Evolutionary conservation across 2,329 filamentous ascomycete species (phyloP).

Genomic region (Huntiella bhutanensis): DNA sequence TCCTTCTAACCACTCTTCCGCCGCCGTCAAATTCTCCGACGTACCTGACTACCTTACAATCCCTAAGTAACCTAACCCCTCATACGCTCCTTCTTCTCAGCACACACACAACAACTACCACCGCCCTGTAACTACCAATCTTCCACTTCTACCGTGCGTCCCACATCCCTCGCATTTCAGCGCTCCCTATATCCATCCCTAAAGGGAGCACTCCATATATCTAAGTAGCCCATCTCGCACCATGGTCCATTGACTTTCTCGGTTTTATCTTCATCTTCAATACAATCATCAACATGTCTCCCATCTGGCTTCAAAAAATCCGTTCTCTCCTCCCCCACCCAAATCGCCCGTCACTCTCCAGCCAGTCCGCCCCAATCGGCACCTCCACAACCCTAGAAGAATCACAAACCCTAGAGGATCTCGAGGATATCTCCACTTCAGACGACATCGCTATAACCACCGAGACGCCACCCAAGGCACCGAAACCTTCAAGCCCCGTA

Average conservation of each 20-base stretch:
- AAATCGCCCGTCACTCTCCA: neutral
- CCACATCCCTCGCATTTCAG: neutral
- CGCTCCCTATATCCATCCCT: neutral
- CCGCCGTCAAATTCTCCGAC: no score
- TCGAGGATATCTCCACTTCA: neutral
- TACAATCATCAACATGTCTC: neutral
- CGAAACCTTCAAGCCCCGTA: no score
- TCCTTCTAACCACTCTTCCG: no score
- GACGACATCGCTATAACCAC: neutral
- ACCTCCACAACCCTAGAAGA: neutral
- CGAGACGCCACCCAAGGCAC: neutral
- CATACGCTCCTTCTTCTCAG: constrained; percentile 64
- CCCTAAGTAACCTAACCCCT: constrained; percentile 27
- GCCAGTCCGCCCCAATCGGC: neutral
- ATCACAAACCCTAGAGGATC: no score
- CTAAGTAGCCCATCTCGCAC: no score
- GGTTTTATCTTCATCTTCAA: neutral
- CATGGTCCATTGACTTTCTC: no score
- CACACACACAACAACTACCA: constrained; percentile 79
- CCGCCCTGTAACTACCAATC: constrained; percentile 26
- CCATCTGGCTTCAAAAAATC: neutral
- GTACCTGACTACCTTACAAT: no score
- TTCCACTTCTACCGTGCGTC: neutral
- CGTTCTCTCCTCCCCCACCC: neutral
- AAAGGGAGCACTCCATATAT: no score